Percentiles rank a stretch among this genome's conserved stretches.
Conservation (phyloP, 306 rosid genomes). For the Rosa multiflora region DNA sequence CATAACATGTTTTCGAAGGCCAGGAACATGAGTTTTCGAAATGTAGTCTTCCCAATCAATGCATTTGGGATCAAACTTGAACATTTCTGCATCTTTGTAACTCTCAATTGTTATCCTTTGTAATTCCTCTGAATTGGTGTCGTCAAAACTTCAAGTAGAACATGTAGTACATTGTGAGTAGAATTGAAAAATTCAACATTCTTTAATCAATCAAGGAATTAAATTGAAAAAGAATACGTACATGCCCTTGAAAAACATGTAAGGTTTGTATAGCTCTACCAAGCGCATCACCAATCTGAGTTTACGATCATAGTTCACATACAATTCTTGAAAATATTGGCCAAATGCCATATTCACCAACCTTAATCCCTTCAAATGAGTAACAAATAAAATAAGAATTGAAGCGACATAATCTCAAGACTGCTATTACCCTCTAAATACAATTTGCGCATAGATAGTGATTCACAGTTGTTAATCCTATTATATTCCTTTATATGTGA, state of each 20-base stretch:
- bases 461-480: background rate
- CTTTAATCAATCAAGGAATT: background rate
- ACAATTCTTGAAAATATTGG: background rate
- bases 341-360: slow-evolving; percentile 19
- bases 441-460: background rate
- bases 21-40: slow-evolving; percentile 44
- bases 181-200: background rate
- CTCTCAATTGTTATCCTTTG: background rate
- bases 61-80: slow-evolving; percentile 34
- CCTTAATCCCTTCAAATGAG: slow-evolving; percentile 28
- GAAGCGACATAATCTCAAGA: background rate
- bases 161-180: background rate
- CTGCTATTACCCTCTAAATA: background rate
- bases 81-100: background rate
- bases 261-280: slow-evolving; percentile 42
- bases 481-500: background rate
- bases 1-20: slow-evolving; percentile 33
- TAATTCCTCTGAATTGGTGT: slow-evolving; percentile 31
- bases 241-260: slow-evolving; percentile 31
- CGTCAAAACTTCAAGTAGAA: slow-evolving; percentile 38
- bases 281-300: slow-evolving; percentile 23
- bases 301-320: background rate
- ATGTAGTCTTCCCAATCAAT: slow-evolving; percentile 50
- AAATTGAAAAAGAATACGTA: slow-evolving; percentile 2
- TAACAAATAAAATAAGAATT: background rate